Evolutionary conservation across 495 filamentous ascomycete species (phyloP), one percentile per base, ranked within the genome.

Genomic region (Cairneyella variabilis): DNA sequence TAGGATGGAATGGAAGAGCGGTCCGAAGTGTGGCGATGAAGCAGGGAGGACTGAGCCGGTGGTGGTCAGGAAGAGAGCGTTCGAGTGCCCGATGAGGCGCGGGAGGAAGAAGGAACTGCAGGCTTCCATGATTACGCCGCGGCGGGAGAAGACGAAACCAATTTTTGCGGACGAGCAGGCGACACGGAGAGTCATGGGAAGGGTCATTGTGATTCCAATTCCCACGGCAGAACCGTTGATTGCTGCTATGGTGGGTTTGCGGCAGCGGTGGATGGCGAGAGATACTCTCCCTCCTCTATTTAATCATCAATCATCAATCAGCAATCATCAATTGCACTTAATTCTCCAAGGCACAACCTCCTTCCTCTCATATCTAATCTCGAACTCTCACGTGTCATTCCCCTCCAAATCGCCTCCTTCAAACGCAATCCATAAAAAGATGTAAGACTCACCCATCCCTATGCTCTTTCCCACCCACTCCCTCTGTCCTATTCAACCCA

Each of bases 181-280:
- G 48, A 85, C 65, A 43, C 80, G 73, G 48, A 85, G 77, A 23
- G 71, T 73, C 45, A 76, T 73, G 2, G 82, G 79, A 6, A 85
- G 76, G 14, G 76, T 78, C 79, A 83, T 83, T 12, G 82, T 85
- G 64, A 84, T 83, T 11, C 82, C 82, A 8, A 84, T 72, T 11
- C 83, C 82, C 9, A 84, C 81, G n/a, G 82, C 82, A 26, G 76
- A 76, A 44, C 83, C 83, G 56, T 84, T 76, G 61, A 85, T 74
- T 5, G 83, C 83, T 32, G 66, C 80, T 60, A 86, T 79, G 20
- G 78, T 80, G 37, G 82, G 80, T 60, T 85, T 86, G 51, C 72
- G 71, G 62, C 80, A 86, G 55, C 67, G 57, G 62, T 83, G 72
- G 40, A 85, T 81, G 30, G 80, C 79, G 5, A 85, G 73, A 25